A percentile compares a stretch with the other conserved stretches of the same genome.
These are phyloP conservation scores for Penicillium sp. DNA, from an alignment of 2,329 filamentous ascomycete species.

Conservation along the genomic window DNA sequence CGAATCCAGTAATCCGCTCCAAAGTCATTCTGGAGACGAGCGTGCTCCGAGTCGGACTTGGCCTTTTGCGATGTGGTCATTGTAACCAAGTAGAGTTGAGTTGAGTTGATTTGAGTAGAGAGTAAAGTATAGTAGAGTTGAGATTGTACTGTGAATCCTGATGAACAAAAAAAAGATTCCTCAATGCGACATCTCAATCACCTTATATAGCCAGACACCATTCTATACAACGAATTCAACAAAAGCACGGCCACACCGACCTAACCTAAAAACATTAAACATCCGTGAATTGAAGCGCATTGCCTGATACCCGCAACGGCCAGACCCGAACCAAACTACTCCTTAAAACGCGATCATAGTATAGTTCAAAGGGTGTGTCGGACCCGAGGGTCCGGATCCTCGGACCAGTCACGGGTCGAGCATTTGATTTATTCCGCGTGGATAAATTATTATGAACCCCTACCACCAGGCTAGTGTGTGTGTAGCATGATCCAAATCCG, in stretches of 20 bases:
- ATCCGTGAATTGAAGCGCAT: background rate
- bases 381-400: background rate
- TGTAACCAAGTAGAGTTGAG: background rate
- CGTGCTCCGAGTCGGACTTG: slow-evolving; percentile 6
- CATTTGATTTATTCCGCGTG: background rate
- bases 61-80: slow-evolving; percentile 12
- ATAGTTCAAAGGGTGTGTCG: background rate
- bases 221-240: background rate
- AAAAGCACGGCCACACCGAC: background rate
- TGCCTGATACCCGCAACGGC: slow-evolving; percentile 9
- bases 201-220: slow-evolving; percentile 6
- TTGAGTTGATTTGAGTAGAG: background rate
- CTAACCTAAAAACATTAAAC: background rate
- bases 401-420: background rate
- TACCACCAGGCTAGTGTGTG: background rate
- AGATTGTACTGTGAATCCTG: background rate
- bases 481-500: background rate
- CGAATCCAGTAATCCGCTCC: slow-evolving; percentile 40
- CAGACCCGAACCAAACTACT: background rate
- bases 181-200: background rate
- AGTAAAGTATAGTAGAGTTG: background rate
- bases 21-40: slow-evolving; percentile 35
- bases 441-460: background rate
- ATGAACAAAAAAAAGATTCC: background rate
- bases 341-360: background rate